Conservation (phyloP, 768 basidiomycete species). For the Galerina sulciceps region DNA sequence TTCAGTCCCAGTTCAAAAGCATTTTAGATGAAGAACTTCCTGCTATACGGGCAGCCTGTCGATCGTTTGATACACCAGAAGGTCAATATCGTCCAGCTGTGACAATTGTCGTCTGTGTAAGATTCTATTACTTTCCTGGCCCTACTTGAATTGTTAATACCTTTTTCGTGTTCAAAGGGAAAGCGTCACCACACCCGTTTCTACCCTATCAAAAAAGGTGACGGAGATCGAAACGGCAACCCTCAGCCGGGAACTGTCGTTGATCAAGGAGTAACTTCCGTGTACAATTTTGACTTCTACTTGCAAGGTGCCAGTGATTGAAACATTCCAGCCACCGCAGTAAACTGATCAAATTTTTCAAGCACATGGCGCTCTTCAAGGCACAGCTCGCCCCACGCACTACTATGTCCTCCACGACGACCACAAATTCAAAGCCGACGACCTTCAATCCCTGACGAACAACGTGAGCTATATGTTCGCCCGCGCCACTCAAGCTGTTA, state of each 20-base stretch:
- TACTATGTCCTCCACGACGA: conserved; percentile 86
- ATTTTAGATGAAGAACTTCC: conserved; percentile 72
- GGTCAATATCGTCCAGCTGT: conserved; percentile 55
- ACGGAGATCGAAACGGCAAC: conserved; percentile 71
- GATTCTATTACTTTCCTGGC: conserved; percentile 25
- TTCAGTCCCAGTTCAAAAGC: conserved; percentile 71
- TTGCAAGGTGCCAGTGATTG: conserved; percentile 63
- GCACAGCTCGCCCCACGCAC: conserved; percentile 75
- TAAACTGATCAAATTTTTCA: neutral
- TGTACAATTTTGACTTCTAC: conserved; percentile 70
- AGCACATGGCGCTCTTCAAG: conserved; percentile 80
- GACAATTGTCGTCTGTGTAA: conserved; percentile 78
- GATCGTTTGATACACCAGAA: conserved; percentile 45
- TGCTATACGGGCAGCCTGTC: conserved; percentile 61
- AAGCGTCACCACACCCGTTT: conserved; percentile 63
- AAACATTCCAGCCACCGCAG: neutral
- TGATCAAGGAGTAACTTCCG: conserved; percentile 76
- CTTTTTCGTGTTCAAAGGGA: conserved; percentile 36
- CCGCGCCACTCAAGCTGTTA: conserved; percentile 87
- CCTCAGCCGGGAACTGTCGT: conserved; percentile 80
- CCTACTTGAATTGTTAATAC: neutral
- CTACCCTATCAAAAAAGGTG: conserved; percentile 56
- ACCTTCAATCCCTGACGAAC: conserved; percentile 73
- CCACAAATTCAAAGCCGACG: conserved; percentile 67
- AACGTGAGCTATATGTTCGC: conserved; percentile 79